Evolutionary conservation across 257 asterid genomes (phyloP).

Genomic region (Fraxinus americana): DNA sequence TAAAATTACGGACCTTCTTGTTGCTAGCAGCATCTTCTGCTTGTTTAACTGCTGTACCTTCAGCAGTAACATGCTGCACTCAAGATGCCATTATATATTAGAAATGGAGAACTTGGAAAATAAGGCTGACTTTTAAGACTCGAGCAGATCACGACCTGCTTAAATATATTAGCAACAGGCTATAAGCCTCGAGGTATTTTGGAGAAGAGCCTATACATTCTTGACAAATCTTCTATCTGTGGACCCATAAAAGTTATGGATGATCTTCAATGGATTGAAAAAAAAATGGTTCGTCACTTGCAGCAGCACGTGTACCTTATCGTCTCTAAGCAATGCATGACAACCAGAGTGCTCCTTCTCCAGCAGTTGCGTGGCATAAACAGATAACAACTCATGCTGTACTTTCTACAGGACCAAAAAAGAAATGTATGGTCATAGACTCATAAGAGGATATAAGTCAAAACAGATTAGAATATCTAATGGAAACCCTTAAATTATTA

Average conservation of each 20-base stretch:
- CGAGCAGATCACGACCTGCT: slow-evolving; percentile 63
- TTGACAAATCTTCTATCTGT: slow-evolving; percentile 59
- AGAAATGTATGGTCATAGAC: background rate
- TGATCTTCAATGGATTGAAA: slow-evolving; percentile 20
- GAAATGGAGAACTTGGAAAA: slow-evolving; percentile 13
- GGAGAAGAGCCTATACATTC: slow-evolving; percentile 38
- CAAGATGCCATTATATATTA: slow-evolving; percentile 24
- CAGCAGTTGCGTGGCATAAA: slow-evolving; percentile 59
- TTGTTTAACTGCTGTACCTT: slow-evolving; percentile 60
- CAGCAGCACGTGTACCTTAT: slow-evolving; percentile 51
- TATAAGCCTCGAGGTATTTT: slow-evolving; percentile 53
- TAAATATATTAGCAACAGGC: slow-evolving; percentile 65
- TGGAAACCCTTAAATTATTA: background rate
- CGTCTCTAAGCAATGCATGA: slow-evolving; percentile 90
- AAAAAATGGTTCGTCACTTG: background rate
- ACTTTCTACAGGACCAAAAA: slow-evolving; percentile 43
- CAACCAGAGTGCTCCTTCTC: slow-evolving; percentile 98
- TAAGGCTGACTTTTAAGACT: background rate
- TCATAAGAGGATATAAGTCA: background rate
- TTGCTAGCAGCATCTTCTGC: slow-evolving; percentile 63
- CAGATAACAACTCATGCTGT: slow-evolving; percentile 61
- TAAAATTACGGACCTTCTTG: slow-evolving; percentile 41
- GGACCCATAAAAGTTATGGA: slow-evolving; percentile 2
- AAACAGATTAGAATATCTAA: background rate
- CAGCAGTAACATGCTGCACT: slow-evolving; percentile 62